Percentiles rank a stretch among this genome's conserved stretches.
phyloP scores from a whole-genome alignment of 140 eudicot genomes.

The Anethum foeniculum region DNA sequence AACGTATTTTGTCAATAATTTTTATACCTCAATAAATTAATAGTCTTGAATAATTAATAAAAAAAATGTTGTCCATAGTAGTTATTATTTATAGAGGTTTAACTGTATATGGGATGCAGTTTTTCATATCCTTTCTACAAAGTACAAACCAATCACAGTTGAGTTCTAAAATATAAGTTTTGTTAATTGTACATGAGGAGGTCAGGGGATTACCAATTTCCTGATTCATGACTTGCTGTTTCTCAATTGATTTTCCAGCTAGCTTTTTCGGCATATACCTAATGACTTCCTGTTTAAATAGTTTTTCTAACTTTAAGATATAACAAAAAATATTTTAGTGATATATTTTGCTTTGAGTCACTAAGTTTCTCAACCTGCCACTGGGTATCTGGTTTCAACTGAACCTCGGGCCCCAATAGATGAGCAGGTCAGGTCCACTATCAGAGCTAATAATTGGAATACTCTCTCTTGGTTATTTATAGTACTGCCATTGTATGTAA shows the following conservation, averaged over 20 bases:
- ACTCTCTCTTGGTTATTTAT: not conserved
- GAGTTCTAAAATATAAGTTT: not conserved
- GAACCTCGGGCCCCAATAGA: too few relatives aligned
- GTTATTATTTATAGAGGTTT: not conserved
- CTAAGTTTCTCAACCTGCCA: not conserved
- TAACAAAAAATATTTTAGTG: not conserved
- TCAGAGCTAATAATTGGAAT: too few relatives aligned
- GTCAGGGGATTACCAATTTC: not conserved
- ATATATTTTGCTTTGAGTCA: not conserved
- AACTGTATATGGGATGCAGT: not conserved
- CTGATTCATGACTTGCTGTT: not conserved
- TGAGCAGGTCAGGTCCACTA: too few relatives aligned
- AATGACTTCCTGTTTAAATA: too few relatives aligned
- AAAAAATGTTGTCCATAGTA: not conserved
- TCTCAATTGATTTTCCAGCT: not conserved
- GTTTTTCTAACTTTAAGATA: not conserved
- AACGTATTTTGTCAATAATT: not conserved
- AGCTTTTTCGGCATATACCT: not conserved
- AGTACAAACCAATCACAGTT: not conserved
- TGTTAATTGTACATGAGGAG: not conserved
- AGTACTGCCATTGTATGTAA: not conserved
- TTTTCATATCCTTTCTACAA: not conserved
- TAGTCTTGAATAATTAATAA: not conserved
- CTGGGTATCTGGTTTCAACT: not conserved
- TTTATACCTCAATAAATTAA: not conserved